Conservation (phyloP, 306 rosid species). For the Pachyrhizus erosus region DNA sequence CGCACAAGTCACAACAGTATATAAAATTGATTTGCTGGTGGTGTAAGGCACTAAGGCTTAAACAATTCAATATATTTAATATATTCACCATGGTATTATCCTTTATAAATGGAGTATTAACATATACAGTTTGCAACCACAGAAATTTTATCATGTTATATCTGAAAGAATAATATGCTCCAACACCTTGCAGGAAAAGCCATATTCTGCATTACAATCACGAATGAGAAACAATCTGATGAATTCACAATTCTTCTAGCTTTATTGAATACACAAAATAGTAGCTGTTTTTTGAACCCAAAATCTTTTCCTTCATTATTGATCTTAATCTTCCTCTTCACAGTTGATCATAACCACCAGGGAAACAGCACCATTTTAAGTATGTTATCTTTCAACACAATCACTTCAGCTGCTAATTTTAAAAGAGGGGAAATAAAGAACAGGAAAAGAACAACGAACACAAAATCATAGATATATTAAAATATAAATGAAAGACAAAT, state of each 20-base stretch:
- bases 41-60: conserved; percentile 8
- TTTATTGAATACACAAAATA: conserved; percentile 2
- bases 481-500: conserved; percentile 15
- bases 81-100: conserved; percentile 4
- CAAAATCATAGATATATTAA: conserved; percentile 15
- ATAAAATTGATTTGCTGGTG: conserved; percentile 5
- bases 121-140: background rate
- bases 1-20: background rate
- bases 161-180: background rate
- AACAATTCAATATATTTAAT: background rate
- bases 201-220: background rate
- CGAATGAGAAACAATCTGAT: conserved; percentile 10
- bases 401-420: background rate
- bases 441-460: background rate
- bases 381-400: background rate
- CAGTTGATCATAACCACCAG: conserved; percentile 19
- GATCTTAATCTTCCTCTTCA: conserved; percentile 6
- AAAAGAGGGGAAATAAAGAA: background rate
- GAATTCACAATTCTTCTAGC: conserved; percentile 8
- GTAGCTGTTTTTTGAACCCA: conserved; percentile 4
- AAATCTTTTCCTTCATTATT: background rate
- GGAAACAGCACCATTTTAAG: background rate
- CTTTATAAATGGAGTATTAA: conserved; percentile 1
- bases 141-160: conserved; percentile 1
- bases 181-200: conserved; percentile 25